Base-by-base conservation (phyloP, 2,329 filamentous ascomycete genomes). In the Cladosporium colombiae region DNA sequence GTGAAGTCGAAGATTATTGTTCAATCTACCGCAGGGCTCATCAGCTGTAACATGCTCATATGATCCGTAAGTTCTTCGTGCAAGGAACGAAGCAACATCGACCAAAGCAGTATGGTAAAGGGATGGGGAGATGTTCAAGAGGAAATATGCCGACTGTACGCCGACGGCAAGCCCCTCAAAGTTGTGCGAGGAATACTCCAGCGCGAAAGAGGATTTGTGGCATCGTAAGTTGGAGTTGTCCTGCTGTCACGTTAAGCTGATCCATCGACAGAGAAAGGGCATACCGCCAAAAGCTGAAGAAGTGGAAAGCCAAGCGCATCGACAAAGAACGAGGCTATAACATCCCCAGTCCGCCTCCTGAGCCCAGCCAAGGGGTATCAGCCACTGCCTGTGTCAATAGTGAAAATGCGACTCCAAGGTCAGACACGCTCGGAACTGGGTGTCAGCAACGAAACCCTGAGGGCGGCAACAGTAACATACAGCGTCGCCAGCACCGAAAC, bases 261-360 rank as follows among this genome's bases (percentile, higher is more conserved):
- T 6, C 5, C n/a, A 4, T 53, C 11, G n/a, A 25, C 21, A 61
- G 40, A 18, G n/a, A 13, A 23, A 31, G 59, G 50, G 46, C 59
- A 4, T 62, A 52, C 21, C 44, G 59, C 16, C 3, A 25, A 1
- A 53, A 33, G 31, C 29, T 62, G 18, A 49, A 31, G 3, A 46
- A 62, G 31, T 62, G 59, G 59, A 35, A 29, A 25, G n/a, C 23
- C 31, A 50, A 52, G 33, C 59, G 44, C 7, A 33, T 21, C 25
- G 58, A 35, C 37, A 59, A 25, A 18, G 11, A 16, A 50, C 46
- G 14, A 50, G 46, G n/a, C 21, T 10, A 25, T 2, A 5, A 25
- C 10, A 50, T 21, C 21, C 3, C 7, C 13, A 25, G 21, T 13
- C 46, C 16, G 37, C 37, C 37, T 40, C 2, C 5, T 1, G 31